phyloP scores from a whole-genome alignment of 495 filamentous ascomycete genomes.

The Talaromyces thailandensis region DNA sequence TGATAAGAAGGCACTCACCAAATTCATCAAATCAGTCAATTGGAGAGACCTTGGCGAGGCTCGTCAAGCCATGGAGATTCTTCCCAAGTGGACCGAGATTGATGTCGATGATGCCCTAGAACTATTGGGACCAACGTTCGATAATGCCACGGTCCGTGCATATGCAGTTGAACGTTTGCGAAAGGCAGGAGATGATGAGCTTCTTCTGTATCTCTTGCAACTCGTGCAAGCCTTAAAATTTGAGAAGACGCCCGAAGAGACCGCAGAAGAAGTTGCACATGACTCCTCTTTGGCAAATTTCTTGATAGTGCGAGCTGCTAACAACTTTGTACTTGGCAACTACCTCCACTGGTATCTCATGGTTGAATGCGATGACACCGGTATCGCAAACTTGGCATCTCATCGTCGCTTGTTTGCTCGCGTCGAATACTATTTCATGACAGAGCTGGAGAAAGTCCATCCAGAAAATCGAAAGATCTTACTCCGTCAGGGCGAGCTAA shows the following conservation, averaged over 20 bases:
- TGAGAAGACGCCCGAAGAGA: slow-evolving; percentile 58
- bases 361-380: slow-evolving; percentile 87
- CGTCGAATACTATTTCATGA: slow-evolving; percentile 93
- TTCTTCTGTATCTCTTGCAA: slow-evolving; percentile 87
- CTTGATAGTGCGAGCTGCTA: slow-evolving; percentile 73
- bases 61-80: slow-evolving; percentile 78
- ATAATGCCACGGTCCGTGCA: slow-evolving; percentile 76
- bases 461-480: slow-evolving; percentile 65
- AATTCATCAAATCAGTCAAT: slow-evolving; percentile 93
- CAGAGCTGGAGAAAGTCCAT: slow-evolving; percentile 53
- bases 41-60: slow-evolving; percentile 85
- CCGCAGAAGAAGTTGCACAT: slow-evolving; percentile 53
- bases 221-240: slow-evolving; percentile 96
- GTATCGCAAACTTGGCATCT: slow-evolving; percentile 55
- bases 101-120: slow-evolving; percentile 96
- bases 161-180: slow-evolving; percentile 89
- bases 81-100: slow-evolving; percentile 93
- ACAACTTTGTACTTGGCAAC: slow-evolving; percentile 84
- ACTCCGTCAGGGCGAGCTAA: slow-evolving; percentile 79
- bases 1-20: slow-evolving; percentile 90
- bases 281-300: slow-evolving; percentile 89
- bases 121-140: slow-evolving; percentile 83
- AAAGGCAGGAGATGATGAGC: slow-evolving; percentile 88
- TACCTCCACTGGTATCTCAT: slow-evolving; percentile 98
- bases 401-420: slow-evolving; percentile 80